phyloP scores from a whole-genome alignment of 495 filamentous ascomycete species.

The Penicillium cataractarum region DNA sequence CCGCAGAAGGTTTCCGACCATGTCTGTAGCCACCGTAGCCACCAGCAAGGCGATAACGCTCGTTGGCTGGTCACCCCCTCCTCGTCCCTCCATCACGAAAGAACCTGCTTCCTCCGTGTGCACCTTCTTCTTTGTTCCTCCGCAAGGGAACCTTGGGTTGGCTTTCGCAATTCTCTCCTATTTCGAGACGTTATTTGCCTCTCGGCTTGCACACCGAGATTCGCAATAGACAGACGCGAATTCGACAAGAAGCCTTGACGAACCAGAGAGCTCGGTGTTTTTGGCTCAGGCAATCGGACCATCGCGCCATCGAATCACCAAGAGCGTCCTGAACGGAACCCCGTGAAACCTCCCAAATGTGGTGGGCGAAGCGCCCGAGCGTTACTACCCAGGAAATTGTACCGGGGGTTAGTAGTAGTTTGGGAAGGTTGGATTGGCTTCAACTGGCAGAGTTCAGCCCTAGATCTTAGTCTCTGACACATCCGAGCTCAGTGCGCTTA shows the following conservation, averaged over 20 bases:
- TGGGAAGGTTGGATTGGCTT: constrained; percentile 14
- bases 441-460: constrained; percentile 26
- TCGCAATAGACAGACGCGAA: constrained; percentile 5
- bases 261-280: background rate
- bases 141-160: constrained; percentile 2
- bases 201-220: constrained; percentile 10
- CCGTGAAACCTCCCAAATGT: constrained; percentile 10
- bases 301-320: constrained; percentile 19
- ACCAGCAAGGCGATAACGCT: constrained; percentile 23
- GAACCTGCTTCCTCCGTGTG: constrained; percentile 17
- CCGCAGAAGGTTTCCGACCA: constrained; percentile 26
- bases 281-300: constrained; percentile 8
- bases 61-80: constrained; percentile 25
- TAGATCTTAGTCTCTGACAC: constrained; percentile 24
- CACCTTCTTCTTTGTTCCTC: no score
- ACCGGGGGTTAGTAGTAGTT: constrained; percentile 2
- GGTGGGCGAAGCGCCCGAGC: constrained; percentile 22
- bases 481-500: constrained; percentile 17
- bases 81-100: constrained; percentile 9
- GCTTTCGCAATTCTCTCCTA: background rate
- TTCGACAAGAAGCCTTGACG: background rate
- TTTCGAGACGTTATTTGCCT: background rate
- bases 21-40: constrained; percentile 16
- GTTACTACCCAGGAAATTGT: constrained; percentile 16
- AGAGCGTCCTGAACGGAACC: constrained; percentile 7